Conservation (phyloP, 1,139 yeast species). For the Debaryomycetaceae sp. region DNA sequence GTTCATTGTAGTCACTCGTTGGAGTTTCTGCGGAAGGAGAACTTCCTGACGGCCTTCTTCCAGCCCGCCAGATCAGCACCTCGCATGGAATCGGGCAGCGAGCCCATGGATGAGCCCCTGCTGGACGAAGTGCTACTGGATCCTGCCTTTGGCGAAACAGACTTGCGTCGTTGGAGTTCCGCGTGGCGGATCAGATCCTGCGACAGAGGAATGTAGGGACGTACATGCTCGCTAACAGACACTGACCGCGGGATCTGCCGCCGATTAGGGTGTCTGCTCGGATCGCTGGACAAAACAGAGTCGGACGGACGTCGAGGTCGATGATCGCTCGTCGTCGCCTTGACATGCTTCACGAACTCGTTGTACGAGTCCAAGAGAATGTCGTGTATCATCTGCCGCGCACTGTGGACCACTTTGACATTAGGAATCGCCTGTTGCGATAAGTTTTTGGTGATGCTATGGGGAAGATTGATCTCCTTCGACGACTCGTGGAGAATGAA, state of each 20-base stretch:
- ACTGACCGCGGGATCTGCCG: slow-evolving; percentile 5
- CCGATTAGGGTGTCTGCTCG: not conserved
- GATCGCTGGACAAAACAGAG: slow-evolving; percentile 4
- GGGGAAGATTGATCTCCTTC: slow-evolving; percentile 36
- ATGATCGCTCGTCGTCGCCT: slow-evolving; percentile 7
- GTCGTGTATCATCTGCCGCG: slow-evolving; percentile 27
- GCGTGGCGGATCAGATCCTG: not conserved
- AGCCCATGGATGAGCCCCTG: slow-evolving; percentile 20
- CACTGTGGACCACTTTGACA: slow-evolving; percentile 12
- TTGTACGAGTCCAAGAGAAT: slow-evolving; percentile 31
- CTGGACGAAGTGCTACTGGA: slow-evolving; percentile 12
- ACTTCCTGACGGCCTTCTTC: slow-evolving; percentile 25
- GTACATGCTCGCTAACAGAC: slow-evolving; percentile 1
- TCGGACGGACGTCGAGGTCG: slow-evolving; percentile 6
- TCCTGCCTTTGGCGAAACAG: slow-evolving; percentile 1
- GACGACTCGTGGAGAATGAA: slow-evolving; percentile 26
- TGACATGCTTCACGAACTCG: slow-evolving; percentile 26
- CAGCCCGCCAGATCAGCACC: slow-evolving; percentile 17
- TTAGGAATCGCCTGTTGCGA: slow-evolving; percentile 13
- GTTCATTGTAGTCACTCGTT: slow-evolving; percentile 10
- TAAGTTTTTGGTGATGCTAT: slow-evolving; percentile 15
- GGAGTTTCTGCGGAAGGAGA: slow-evolving; percentile 24
- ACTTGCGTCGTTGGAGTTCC: not conserved
- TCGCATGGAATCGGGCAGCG: slow-evolving; percentile 18
- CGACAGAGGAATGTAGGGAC: not conserved